Percentiles rank a stretch among this genome's conserved stretches.
Conservation (phyloP, 2,329 filamentous ascomycete genomes). For the Xylariaceae sp. region DNA sequence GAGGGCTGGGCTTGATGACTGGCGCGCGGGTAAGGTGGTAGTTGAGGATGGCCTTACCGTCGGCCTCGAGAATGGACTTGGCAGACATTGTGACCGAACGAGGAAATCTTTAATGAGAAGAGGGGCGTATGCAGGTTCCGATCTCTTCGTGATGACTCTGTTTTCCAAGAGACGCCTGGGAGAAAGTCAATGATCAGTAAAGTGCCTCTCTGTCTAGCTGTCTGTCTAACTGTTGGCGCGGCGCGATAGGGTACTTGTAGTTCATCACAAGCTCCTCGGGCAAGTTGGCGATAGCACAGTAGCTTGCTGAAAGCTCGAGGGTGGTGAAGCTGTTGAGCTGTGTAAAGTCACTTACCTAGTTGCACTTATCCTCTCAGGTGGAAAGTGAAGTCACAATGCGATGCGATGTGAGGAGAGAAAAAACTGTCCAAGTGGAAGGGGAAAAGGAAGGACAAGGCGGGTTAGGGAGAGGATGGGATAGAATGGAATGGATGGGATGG, state of each 20-base stretch:
- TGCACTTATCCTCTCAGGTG: slow-evolving; percentile 22
- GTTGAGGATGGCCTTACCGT: slow-evolving; percentile 99
- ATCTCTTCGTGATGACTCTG: slow-evolving; percentile 12
- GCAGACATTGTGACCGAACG: slow-evolving; percentile 65
- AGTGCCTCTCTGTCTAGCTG: background rate
- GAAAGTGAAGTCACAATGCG: slow-evolving; percentile 23
- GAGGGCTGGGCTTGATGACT: slow-evolving; percentile 96
- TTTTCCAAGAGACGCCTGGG: slow-evolving; percentile 19
- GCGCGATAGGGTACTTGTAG: slow-evolving; percentile 7
- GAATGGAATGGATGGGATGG: slow-evolving; percentile 13
- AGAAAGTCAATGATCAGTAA: slow-evolving; percentile 21
- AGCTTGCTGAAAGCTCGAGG: slow-evolving; percentile 1
- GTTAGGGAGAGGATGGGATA: slow-evolving; percentile 4
- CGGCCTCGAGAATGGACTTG: slow-evolving; percentile 97
- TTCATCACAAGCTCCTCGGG: background rate
- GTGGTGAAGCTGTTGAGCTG: background rate
- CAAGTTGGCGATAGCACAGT: slow-evolving; percentile 1
- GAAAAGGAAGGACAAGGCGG: slow-evolving; percentile 11
- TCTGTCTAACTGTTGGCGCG: background rate
- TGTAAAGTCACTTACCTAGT: slow-evolving; percentile 12
- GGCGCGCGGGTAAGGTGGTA: slow-evolving; percentile 98
- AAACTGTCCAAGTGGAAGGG: slow-evolving; percentile 16
- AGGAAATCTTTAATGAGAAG: slow-evolving; percentile 19
- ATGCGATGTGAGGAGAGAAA: slow-evolving; percentile 4
- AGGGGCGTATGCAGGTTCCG: slow-evolving; percentile 28